These are phyloP conservation scores for Dothidotthia symphoricarpi DNA, from an alignment of 2,329 filamentous ascomycete species.

Conservation along the genomic window DNA sequence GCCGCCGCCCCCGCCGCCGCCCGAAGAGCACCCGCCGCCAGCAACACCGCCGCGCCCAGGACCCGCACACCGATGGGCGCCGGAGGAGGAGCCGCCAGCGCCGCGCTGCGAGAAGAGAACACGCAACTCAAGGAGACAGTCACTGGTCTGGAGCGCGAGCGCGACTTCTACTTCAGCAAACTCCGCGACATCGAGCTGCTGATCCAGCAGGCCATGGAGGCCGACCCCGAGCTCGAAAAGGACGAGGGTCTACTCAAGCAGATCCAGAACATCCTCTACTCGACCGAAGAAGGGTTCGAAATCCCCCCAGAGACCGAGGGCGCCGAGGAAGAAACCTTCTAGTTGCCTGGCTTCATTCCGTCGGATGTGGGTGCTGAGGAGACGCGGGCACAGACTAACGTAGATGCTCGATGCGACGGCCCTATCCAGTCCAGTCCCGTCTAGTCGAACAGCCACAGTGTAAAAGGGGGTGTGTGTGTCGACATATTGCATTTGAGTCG, in stretches of 20 bases:
- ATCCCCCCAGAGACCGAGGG: constrained; percentile 77
- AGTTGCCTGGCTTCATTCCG: constrained; percentile 10
- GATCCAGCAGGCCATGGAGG: constrained; percentile 88
- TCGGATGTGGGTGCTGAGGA: not conserved
- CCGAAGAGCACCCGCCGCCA: constrained; percentile 45
- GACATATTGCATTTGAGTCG: no score
- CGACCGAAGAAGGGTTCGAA: constrained; percentile 82
- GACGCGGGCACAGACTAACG: no score
- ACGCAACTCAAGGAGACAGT: constrained; percentile 90
- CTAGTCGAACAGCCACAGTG: no score
- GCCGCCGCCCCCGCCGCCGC: constrained; percentile 54
- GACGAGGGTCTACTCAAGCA: constrained; percentile 91
- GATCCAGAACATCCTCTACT: constrained; percentile 96
- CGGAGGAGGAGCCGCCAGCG: constrained; percentile 58
- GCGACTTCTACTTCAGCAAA: constrained; percentile 99
- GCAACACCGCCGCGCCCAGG: constrained; percentile 41
- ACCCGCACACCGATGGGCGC: constrained; percentile 43
- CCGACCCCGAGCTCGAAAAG: constrained; percentile 89
- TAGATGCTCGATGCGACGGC: no score
- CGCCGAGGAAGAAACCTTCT: constrained; percentile 67
- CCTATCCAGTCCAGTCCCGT: no score
- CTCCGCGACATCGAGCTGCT: constrained; percentile 93
- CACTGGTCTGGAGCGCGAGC: constrained; percentile 88
- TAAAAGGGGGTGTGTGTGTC: not conserved
- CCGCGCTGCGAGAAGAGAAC: constrained; percentile 81